These are phyloP conservation scores for Gloeophyllum trabeum DNA, from an alignment of 768 basidiomycete genomes.

Conservation along the genomic window DNA sequence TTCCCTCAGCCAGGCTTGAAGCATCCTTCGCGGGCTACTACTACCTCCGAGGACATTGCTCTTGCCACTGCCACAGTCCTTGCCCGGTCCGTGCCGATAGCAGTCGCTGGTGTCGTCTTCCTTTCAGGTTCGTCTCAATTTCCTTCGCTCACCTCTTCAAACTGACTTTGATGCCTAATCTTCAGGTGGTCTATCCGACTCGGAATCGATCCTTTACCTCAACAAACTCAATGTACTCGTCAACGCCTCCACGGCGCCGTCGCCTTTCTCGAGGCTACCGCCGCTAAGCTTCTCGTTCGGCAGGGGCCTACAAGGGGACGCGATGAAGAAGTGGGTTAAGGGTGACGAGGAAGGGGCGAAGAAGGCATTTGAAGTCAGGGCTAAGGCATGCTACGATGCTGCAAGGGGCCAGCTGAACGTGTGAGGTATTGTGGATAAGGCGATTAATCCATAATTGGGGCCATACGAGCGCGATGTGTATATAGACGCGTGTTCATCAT, in stretches of 20 bases:
- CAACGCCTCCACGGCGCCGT: slow-evolving; percentile 19
- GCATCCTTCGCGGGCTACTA: slow-evolving; percentile 23
- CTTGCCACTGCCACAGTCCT: slow-evolving; percentile 33
- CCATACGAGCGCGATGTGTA: too few relatives aligned
- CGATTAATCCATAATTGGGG: too few relatives aligned
- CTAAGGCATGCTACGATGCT: slow-evolving; percentile 30
- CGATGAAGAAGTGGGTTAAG: slow-evolving; percentile 32
- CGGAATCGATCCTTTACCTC: slow-evolving; percentile 28
- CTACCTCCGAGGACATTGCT: slow-evolving; percentile 29
- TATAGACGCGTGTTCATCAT: too few relatives aligned
- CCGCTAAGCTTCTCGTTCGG: slow-evolving; percentile 39
- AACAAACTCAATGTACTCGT: slow-evolving; percentile 28
- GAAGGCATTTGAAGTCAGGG: slow-evolving; percentile 28
- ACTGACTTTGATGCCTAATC: neutral
- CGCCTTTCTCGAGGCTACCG: slow-evolving; percentile 28
- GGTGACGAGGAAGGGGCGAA: slow-evolving; percentile 31
- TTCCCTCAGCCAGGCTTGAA: slow-evolving; percentile 39
- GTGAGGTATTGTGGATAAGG: too few relatives aligned
- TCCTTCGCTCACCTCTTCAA: slow-evolving; percentile 1
- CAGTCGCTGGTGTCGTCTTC: slow-evolving; percentile 38
- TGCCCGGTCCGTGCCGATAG: slow-evolving; percentile 30
- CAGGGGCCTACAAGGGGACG: slow-evolving; percentile 36
- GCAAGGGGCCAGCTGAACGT: slow-evolving; percentile 21
- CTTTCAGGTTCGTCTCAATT: slow-evolving; percentile 26
- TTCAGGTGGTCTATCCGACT: slow-evolving; percentile 28